phyloP scores from a whole-genome alignment of 345 rosid species.

The Noccaea caerulescens region DNA sequence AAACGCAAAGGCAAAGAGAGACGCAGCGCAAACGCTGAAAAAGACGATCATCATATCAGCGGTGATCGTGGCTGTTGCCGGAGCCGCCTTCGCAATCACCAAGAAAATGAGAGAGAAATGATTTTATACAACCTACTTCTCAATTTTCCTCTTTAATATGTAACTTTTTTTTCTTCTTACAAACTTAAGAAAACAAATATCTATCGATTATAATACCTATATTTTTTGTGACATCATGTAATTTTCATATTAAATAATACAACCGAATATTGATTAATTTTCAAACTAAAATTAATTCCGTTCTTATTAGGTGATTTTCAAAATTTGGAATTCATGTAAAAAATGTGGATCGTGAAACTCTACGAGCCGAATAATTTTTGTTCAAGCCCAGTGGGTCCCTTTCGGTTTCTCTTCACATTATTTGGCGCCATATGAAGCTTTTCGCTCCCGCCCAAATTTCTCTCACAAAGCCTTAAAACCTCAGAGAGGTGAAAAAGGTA shows the following conservation, averaged over 20 bases:
- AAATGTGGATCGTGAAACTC: neutral
- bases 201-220: neutral
- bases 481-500: neutral
- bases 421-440: slow-evolving; percentile 32
- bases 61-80: slow-evolving; percentile 51
- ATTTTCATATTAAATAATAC: slow-evolving; percentile 18
- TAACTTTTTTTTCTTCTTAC: neutral
- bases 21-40: slow-evolving; percentile 48
- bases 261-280: neutral
- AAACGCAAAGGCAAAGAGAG: slow-evolving; percentile 41
- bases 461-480: neutral
- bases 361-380: neutral
- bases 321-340: neutral
- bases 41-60: slow-evolving; percentile 53
- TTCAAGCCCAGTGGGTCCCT: neutral
- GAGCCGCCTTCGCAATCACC: slow-evolving; percentile 52
- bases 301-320: too few relatives aligned
- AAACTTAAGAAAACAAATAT: neutral
- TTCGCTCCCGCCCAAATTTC: slow-evolving; percentile 31
- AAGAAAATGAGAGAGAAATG: slow-evolving; percentile 60
- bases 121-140: slow-evolving; percentile 19
- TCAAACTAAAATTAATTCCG: too few relatives aligned
- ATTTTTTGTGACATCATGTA: slow-evolving; percentile 26
- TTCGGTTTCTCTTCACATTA: neutral
- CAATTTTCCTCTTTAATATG: slow-evolving; percentile 22